Evolutionary conservation across 305 asterid species (phyloP).

Genomic region (Fraxinus dipetala): DNA sequence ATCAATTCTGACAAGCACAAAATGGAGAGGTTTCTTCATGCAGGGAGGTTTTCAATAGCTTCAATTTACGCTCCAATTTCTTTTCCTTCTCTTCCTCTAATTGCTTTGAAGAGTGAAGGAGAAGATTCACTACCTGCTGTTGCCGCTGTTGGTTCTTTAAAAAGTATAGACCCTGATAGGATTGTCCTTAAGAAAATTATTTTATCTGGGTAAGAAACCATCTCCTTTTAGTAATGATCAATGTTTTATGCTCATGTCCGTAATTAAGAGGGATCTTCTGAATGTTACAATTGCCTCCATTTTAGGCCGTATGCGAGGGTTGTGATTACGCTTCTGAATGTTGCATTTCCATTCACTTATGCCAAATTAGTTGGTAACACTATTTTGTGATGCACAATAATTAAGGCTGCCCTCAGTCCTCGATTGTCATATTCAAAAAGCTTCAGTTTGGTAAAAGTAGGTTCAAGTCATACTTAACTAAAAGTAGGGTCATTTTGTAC

Average conservation of each 20-base stretch:
- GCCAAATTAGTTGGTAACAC: neutral
- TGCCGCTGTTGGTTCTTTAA: constrained; percentile 86
- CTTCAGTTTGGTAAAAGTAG: neutral
- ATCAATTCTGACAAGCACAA: constrained; percentile 76
- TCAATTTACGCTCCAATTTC: constrained; percentile 83
- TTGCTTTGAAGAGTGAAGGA: constrained; percentile 69
- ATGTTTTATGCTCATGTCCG: neutral
- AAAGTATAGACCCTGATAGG: constrained; percentile 76
- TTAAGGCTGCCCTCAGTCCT: neutral
- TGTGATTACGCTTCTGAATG: neutral
- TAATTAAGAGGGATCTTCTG: neutral
- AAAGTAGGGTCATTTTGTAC: neutral
- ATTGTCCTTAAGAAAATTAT: constrained; percentile 83
- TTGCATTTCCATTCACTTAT: neutral
- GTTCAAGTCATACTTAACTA: neutral
- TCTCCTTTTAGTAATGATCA: neutral
- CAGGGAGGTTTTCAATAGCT: constrained; percentile 80
- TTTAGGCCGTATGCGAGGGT: neutral
- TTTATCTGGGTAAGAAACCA: constrained; percentile 73
- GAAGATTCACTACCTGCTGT: constrained; percentile 51
- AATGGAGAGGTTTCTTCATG: constrained; percentile 97
- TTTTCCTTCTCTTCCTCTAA: constrained; percentile 68
- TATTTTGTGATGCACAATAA: neutral
- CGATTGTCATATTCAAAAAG: neutral
- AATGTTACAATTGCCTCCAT: neutral